phyloP scores from a whole-genome alignment of 139 green algal genomes.

The Dunaliella sp. region DNA sequence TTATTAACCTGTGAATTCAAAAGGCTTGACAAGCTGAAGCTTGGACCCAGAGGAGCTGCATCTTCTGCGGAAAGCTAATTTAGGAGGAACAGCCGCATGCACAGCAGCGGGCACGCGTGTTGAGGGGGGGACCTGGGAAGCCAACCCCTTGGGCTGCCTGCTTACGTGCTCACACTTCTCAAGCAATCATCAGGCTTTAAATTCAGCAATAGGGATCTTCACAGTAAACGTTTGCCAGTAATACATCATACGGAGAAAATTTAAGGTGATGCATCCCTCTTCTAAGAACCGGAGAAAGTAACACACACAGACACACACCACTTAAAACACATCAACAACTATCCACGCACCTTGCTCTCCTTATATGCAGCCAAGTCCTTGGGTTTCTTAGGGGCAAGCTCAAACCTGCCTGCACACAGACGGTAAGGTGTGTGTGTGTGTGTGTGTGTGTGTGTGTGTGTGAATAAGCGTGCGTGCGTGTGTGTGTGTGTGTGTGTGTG shows the following conservation, averaged over 20 bases:
- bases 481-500: too few species aligned
- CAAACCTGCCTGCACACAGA: not conserved
- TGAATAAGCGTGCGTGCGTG: too few species aligned
- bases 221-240: not conserved
- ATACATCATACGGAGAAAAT: not conserved
- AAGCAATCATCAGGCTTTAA: not conserved
- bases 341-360: not conserved
- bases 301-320: not conserved
- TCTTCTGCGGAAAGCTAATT: too few species aligned
- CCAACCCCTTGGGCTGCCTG: not conserved
- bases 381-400: not conserved
- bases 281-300: too few species aligned
- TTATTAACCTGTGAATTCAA: not conserved
- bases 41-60: not conserved
- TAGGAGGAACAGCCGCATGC: too few species aligned
- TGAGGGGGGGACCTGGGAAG: not conserved
- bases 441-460: too few species aligned
- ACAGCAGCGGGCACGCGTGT: too few species aligned
- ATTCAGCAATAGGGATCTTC: not conserved
- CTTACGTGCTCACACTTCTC: not conserved
- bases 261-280: too few species aligned
- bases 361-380: not conserved
- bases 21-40: not conserved
- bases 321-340: not conserved
- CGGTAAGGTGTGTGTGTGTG: too few species aligned